Evolutionary conservation across 2,329 filamentous ascomycete species (phyloP).

Genomic region (Keithomyces neogunnii): DNA sequence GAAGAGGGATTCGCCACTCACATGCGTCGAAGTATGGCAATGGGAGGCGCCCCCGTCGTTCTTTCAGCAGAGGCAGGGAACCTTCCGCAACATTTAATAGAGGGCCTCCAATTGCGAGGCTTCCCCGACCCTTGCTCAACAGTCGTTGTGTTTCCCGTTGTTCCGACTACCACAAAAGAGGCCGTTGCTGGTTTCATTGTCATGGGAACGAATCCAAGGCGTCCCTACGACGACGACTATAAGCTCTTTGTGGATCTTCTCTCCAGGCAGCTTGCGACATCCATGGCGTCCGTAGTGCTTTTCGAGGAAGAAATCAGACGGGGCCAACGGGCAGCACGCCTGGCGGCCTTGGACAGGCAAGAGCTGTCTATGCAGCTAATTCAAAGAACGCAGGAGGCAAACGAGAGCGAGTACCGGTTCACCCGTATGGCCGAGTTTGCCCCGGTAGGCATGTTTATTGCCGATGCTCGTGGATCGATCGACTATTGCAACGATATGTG

Average conservation of each 20-base stretch:
- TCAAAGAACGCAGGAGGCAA: constrained; percentile 51
- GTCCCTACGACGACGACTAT: constrained; percentile 76
- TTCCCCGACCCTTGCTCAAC: constrained; percentile 62
- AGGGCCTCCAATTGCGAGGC: constrained; percentile 61
- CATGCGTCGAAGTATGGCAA: constrained; percentile 65
- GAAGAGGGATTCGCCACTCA: constrained; percentile 68
- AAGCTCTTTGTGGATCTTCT: constrained; percentile 68
- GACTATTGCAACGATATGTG: constrained; percentile 78
- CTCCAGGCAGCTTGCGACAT: constrained; percentile 68
- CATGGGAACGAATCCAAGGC: constrained; percentile 67
- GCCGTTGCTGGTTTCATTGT: constrained; percentile 70
- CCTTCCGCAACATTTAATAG: constrained; percentile 54
- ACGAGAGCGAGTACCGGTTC: constrained; percentile 68
- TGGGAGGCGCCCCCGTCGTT: constrained; percentile 56
- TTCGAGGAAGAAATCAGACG: constrained; percentile 77
- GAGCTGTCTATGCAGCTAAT: constrained; percentile 69
- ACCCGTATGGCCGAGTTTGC: constrained; percentile 79
- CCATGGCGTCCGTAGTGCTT: constrained; percentile 70
- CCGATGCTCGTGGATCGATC: constrained; percentile 61
- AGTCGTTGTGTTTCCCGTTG: constrained; percentile 70
- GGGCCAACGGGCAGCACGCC: constrained; percentile 62
- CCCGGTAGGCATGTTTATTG: constrained; percentile 78
- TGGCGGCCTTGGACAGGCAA: constrained; percentile 69
- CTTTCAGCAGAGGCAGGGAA: constrained; percentile 59
- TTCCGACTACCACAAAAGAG: constrained; percentile 64